Evolutionary conservation across 768 basidiomycete genomes (phyloP).

Genomic region (Xerocomellus amylosporus): DNA sequence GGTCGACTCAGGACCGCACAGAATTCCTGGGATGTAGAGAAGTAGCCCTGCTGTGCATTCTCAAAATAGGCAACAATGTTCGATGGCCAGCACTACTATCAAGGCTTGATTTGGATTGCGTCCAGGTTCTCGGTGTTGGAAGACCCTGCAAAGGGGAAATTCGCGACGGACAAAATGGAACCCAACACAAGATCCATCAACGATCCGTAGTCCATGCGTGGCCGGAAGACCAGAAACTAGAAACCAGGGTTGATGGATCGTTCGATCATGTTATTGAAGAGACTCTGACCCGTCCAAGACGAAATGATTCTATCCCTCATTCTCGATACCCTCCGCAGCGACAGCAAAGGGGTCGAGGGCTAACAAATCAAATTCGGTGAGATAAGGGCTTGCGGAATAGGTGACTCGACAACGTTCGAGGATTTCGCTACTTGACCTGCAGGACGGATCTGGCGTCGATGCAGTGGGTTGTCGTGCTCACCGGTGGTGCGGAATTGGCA

Average conservation of each 20-base stretch:
- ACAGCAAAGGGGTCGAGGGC: constrained; percentile 51
- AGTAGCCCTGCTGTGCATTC: constrained; percentile 52
- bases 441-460: constrained; percentile 14
- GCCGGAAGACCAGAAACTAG: constrained; percentile 44
- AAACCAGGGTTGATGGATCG: constrained; percentile 59
- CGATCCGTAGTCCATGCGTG: constrained; percentile 53
- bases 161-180: constrained; percentile 45
- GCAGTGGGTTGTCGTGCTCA: constrained; percentile 1
- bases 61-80: constrained; percentile 55
- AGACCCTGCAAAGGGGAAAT: constrained; percentile 52
- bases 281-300: constrained; percentile 48
- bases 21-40: constrained; percentile 52
- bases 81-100: constrained; percentile 48
- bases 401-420: constrained; percentile 38
- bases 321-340: constrained; percentile 48
- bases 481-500: not conserved
- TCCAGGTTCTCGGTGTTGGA: constrained; percentile 39
- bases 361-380: constrained; percentile 23
- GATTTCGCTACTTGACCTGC: constrained; percentile 29
- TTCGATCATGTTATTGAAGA: constrained; percentile 53
- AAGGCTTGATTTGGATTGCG: constrained; percentile 47
- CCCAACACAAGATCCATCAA: constrained; percentile 56
- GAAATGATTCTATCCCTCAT: constrained; percentile 46
- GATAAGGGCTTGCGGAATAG: constrained; percentile 10
- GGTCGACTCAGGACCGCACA: constrained; percentile 57